Evolutionary conservation across 129 eudicot genomes (phyloP).

Genomic region (Ambrosia artemisiifolia): DNA sequence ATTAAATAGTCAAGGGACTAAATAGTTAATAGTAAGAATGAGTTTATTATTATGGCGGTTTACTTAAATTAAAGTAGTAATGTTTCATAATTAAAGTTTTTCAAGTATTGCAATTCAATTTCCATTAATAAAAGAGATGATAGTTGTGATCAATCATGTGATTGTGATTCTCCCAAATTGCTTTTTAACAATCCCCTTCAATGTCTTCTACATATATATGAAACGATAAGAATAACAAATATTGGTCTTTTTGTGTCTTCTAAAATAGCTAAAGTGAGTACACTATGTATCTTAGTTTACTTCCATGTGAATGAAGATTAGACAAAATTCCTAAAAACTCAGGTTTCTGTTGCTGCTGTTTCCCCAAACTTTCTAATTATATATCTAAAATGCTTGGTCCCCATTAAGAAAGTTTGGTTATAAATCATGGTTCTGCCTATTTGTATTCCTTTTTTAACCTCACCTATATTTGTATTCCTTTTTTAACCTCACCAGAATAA

Average conservation of each 20-base stretch:
- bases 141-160: no score
- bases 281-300: not conserved
- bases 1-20: no score
- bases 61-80: no score
- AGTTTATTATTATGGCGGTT: no score
- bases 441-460: not conserved
- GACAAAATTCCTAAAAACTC: not conserved
- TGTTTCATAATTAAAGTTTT: no score
- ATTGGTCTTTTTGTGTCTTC: not conserved
- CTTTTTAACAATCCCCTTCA: not conserved
- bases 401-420: not conserved
- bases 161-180: not conserved
- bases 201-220: not conserved
- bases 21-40: no score
- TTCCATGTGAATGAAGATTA: not conserved
- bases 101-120: no score
- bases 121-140: no score
- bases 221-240: not conserved
- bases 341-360: not conserved
- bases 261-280: not conserved
- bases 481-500: not conserved
- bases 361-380: not conserved
- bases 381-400: not conserved
- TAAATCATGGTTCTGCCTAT: not conserved
- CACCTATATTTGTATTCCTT: not conserved